Evolutionary conservation across 106 monocot genomes (phyloP).

Genomic region (Platanthera zijinensis): DNA sequence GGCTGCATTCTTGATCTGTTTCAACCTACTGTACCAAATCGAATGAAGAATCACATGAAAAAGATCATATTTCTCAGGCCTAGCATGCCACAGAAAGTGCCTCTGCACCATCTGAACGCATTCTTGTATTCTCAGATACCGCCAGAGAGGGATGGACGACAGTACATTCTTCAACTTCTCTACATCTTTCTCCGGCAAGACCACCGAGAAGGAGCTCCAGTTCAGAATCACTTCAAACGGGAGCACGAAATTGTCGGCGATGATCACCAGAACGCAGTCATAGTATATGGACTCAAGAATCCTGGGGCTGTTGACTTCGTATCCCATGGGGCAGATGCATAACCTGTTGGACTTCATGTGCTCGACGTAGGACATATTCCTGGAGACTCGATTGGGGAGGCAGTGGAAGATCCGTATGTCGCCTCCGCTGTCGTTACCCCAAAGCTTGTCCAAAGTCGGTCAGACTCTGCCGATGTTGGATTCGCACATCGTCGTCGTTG

Average conservation of each 20-base stretch:
- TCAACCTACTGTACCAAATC: conserved; percentile 77
- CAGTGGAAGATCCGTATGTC: conserved; percentile 72
- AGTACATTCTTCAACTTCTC: conserved; percentile 62
- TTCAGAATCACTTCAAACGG: conserved; percentile 79
- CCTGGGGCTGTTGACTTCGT: conserved; percentile 89
- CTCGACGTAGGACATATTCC: conserved; percentile 59
- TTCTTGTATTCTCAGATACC: conserved; percentile 53
- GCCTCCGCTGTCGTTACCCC: conserved; percentile 42
- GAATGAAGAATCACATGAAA: conserved; percentile 96
- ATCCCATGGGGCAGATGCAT: conserved; percentile 93
- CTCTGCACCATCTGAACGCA: conserved; percentile 64
- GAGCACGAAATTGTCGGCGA: conserved; percentile 74
- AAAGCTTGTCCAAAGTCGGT: conserved; percentile 53
- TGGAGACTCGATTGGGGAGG: conserved; percentile 57
- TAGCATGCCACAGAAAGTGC: conserved; percentile 87
- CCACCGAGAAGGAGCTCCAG: conserved; percentile 78
- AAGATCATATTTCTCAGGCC: conserved; percentile 71
- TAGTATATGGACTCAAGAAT: conserved; percentile 87
- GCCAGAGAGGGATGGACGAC: conserved; percentile 32
- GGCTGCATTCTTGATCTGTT: conserved; percentile 37
- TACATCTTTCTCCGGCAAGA: conserved; percentile 77
- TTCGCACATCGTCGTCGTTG: no score
- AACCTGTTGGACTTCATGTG: conserved; percentile 88
- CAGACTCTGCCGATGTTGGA: conserved; percentile 70
- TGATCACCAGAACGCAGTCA: conserved; percentile 89